Percentiles rank a stretch among this genome's conserved stretches.
Evolutionary conservation across 495 filamentous ascomycete genomes (phyloP).

Genomic region (Aspergillus ellipticus): DNA sequence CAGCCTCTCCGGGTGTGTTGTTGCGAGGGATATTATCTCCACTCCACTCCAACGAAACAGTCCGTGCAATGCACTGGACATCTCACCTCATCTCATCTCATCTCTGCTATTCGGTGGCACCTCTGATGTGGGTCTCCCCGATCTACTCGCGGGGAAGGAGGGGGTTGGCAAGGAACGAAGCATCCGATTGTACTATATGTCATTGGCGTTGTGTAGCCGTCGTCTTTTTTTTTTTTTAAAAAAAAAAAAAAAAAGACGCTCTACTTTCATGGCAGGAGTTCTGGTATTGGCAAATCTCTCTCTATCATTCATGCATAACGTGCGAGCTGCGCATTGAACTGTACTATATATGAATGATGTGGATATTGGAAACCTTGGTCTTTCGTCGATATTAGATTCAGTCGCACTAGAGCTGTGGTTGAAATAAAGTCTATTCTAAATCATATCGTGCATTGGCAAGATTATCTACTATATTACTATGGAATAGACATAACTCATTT

Average conservation of each 20-base stretch:
- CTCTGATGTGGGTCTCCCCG: neutral
- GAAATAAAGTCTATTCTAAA: neutral
- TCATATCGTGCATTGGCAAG: neutral
- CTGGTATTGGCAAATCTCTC: neutral
- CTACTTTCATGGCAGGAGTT: too few relatives aligned
- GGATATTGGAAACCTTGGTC: too few relatives aligned
- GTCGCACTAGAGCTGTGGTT: too few relatives aligned
- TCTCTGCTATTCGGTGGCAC: neutral
- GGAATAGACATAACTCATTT: neutral
- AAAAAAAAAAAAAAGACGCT: too few relatives aligned
- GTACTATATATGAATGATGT: slow-evolving; percentile 2
- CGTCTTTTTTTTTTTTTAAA: too few relatives aligned
- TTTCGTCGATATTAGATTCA: too few relatives aligned
- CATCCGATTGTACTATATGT: neutral
- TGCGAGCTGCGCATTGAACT: neutral
- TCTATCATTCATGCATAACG: neutral
- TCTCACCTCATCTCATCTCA: neutral
- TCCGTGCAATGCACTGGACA: too few relatives aligned
- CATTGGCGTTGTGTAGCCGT: neutral
- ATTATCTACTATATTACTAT: neutral
- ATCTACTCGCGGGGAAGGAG: neutral
- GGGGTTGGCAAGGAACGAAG: neutral
- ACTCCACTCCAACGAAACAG: neutral
- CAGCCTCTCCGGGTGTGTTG: too few relatives aligned
- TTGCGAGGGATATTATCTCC: too few relatives aligned